Percentiles rank a stretch among this genome's conserved stretches.
Conservation (phyloP, 441 rosid genomes). For the Euphorbia corollata region DNA sequence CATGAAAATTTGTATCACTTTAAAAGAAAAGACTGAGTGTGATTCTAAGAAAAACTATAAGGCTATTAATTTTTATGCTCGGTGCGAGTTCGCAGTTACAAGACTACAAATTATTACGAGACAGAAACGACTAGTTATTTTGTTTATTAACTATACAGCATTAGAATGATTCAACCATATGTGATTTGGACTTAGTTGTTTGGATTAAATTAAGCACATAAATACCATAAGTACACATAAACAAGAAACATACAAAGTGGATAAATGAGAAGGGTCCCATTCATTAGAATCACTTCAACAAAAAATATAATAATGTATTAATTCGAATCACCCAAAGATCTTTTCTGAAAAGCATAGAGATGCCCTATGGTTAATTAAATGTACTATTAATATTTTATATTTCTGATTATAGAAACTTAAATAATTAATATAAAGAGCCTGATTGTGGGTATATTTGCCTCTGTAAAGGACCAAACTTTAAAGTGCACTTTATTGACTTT, state of each 20-base stretch:
- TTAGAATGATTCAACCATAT: slow-evolving; percentile 9
- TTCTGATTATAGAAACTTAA: too few relatives aligned
- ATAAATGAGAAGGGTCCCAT: slow-evolving; percentile 18
- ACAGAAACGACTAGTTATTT: not conserved
- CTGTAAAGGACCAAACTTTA: slow-evolving; percentile 25
- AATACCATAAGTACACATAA: slow-evolving; percentile 3
- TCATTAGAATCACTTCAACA: slow-evolving; percentile 9
- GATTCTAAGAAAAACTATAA: too few relatives aligned
- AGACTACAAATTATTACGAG: not conserved
- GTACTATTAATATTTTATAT: not conserved
- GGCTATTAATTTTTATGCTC: too few relatives aligned
- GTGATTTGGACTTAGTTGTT: slow-evolving; percentile 15
- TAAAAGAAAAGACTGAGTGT: too few relatives aligned
- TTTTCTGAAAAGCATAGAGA: too few relatives aligned
- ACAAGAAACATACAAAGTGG: slow-evolving; percentile 4
- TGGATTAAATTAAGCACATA: slow-evolving; percentile 9
- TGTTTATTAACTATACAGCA: not conserved
- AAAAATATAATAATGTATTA: not conserved
- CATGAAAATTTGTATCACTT: too few relatives aligned
- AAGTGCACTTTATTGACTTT: slow-evolving; percentile 33
- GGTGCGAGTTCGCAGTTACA: too few relatives aligned
- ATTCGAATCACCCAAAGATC: slow-evolving; percentile 1
- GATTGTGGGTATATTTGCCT: slow-evolving; percentile 28
- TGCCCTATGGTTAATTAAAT: slow-evolving; percentile 9
- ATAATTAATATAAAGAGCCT: not conserved